Conservation (phyloP, 73 alveolate genomes). For the Paramecium caudatum region DNA sequence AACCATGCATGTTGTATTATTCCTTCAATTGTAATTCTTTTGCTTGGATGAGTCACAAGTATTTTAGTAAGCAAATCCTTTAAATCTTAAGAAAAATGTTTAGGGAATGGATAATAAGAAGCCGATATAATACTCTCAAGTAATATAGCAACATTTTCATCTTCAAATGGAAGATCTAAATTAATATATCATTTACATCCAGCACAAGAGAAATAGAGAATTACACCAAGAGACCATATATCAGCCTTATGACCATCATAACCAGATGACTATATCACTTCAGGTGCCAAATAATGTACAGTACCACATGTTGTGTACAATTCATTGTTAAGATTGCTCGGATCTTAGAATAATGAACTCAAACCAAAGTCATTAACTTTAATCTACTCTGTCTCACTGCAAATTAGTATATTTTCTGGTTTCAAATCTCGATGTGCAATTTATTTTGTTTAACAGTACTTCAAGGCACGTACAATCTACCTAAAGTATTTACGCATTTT, state of each 20-base stretch:
- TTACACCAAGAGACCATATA: slow-evolving; percentile 79
- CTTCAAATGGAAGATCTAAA: slow-evolving; percentile 77
- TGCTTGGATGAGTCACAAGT: slow-evolving; percentile 67
- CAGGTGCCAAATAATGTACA: slow-evolving; percentile 79
- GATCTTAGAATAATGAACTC: slow-evolving; percentile 77
- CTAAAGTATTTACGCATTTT: slow-evolving; percentile 73
- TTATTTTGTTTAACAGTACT: slow-evolving; percentile 63
- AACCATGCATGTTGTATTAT: slow-evolving; percentile 76
- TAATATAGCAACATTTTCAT: slow-evolving; percentile 75
- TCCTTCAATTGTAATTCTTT: slow-evolving; percentile 53
- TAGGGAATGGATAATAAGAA: slow-evolving; percentile 64
- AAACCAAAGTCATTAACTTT: slow-evolving; percentile 94
- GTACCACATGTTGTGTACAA: slow-evolving; percentile 83
- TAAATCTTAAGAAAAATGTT: slow-evolving; percentile 61
- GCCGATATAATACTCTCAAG: slow-evolving; percentile 75
- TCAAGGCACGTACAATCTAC: slow-evolving; percentile 67
- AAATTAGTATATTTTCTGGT: slow-evolving; percentile 91
- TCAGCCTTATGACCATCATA: slow-evolving; percentile 82
- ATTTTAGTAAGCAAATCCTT: slow-evolving; percentile 60
- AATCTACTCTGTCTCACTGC: slow-evolving; percentile 84
- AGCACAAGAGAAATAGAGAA: slow-evolving; percentile 68
- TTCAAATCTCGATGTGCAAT: slow-evolving; percentile 92
- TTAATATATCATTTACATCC: slow-evolving; percentile 64
- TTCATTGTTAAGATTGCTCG: slow-evolving; percentile 59
- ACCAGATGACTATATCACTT: slow-evolving; percentile 73